Percentiles rank a stretch among this genome's conserved stretches.
These are phyloP conservation scores for Nitzschia palea DNA, from an alignment of 108 stramenopile species.

Conservation along the genomic window DNA sequence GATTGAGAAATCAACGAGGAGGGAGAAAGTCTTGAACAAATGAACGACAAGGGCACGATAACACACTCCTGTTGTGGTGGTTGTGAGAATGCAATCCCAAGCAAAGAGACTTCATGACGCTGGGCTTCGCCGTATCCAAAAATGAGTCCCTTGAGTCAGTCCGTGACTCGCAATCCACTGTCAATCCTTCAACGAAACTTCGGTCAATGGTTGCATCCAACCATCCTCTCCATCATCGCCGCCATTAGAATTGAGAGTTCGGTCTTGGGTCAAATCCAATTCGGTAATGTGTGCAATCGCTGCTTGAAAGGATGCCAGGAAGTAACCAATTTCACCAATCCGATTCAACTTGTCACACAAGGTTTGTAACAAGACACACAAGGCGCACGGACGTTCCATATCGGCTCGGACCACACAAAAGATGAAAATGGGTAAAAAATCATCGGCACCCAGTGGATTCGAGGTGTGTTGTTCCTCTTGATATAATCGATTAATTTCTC, in stretches of 20 bases:
- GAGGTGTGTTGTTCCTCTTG: conserved; percentile 30
- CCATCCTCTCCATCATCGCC: conserved; percentile 17
- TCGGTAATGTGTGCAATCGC: conserved; percentile 83
- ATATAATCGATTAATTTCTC: conserved; percentile 67
- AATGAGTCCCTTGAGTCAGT: too few relatives aligned
- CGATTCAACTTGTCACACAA: conserved; percentile 77
- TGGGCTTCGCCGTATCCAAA: too few relatives aligned
- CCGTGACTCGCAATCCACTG: not conserved
- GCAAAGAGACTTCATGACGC: too few relatives aligned
- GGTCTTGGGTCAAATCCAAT: conserved; percentile 49
- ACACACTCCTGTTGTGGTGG: too few relatives aligned
- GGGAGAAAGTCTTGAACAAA: too few relatives aligned
- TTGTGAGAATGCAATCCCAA: too few relatives aligned
- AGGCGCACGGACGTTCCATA: conserved; percentile 78
- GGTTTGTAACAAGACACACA: conserved; percentile 67
- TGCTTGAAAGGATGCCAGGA: conserved; percentile 87
- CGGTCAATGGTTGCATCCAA: conserved; percentile 16
- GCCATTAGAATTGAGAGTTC: not conserved
- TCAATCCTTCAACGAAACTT: conserved; percentile 31
- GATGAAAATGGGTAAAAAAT: conserved; percentile 92
- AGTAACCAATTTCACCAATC: conserved; percentile 90
- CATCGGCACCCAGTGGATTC: conserved; percentile 77
- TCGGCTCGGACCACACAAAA: conserved; percentile 81
- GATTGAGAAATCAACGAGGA: too few relatives aligned
- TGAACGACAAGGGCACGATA: too few relatives aligned